phyloP scores from a whole-genome alignment of 495 filamentous ascomycete genomes.

The Parathielavia appendiculata region DNA sequence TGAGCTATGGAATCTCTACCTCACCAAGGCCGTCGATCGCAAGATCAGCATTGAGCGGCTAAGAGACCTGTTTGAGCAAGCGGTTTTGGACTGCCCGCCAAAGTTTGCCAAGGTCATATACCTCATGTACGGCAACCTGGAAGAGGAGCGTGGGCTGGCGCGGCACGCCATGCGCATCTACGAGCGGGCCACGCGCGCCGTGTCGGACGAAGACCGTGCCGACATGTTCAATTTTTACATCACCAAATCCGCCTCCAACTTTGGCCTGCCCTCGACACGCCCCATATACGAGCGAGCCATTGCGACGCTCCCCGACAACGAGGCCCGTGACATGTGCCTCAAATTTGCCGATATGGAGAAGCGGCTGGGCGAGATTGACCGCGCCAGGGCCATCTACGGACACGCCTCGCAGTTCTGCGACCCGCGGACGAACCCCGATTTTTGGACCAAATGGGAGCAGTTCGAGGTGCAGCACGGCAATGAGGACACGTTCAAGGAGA shows the following conservation, averaged over 20 bases:
- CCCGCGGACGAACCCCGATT: slow-evolving; percentile 78
- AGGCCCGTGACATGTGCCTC: slow-evolving; percentile 96
- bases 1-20: slow-evolving; percentile 97
- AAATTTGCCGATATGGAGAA: slow-evolving; percentile 99
- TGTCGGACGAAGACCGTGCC: slow-evolving; percentile 88
- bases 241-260: slow-evolving; percentile 97
- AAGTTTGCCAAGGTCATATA: slow-evolving; percentile 96
- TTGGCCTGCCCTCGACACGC: slow-evolving; percentile 90
- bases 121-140: slow-evolving; percentile 96
- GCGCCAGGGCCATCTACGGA: slow-evolving; percentile 89
- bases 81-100: slow-evolving; percentile 87
- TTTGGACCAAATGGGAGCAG: slow-evolving; percentile 95
- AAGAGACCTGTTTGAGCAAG: slow-evolving; percentile 95
- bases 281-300: slow-evolving; percentile 97
- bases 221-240: slow-evolving; percentile 99
- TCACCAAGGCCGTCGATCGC: slow-evolving; percentile 94
- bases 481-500: slow-evolving; percentile 99
- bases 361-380: slow-evolving; percentile 90
- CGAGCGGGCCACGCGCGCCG: slow-evolving; percentile 91
- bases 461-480: slow-evolving; percentile 98
- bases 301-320: slow-evolving; percentile 81
- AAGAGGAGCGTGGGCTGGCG: slow-evolving; percentile 94
- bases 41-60: slow-evolving; percentile 92
- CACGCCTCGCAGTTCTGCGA: slow-evolving; percentile 98
- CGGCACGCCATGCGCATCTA: slow-evolving; percentile 98